phyloP scores from a whole-genome alignment of 768 basidiomycete species.

The Mycena pura region DNA sequence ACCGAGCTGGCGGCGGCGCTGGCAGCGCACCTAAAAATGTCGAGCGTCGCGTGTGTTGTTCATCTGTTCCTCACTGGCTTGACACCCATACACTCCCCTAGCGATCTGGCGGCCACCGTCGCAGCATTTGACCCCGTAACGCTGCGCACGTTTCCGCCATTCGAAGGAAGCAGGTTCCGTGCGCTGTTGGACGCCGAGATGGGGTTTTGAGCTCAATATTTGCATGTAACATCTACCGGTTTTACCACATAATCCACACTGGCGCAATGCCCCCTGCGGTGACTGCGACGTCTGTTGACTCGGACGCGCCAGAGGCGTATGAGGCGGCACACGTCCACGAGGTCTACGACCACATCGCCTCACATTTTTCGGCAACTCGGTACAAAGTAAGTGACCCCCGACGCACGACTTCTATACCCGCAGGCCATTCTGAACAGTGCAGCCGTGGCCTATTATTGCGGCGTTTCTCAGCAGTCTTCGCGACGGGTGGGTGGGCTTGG shows the following conservation, averaged over 20 bases:
- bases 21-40: slow-evolving; percentile 60
- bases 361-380: slow-evolving; percentile 87
- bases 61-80: neutral
- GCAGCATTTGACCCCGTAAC: slow-evolving; percentile 49
- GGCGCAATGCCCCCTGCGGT: slow-evolving; percentile 44
- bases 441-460: slow-evolving; percentile 93
- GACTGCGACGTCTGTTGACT: slow-evolving; percentile 47
- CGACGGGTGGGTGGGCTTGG: slow-evolving; percentile 85
- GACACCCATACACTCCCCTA: slow-evolving; percentile 31
- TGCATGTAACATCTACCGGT: slow-evolving; percentile 5
- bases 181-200: slow-evolving; percentile 77
- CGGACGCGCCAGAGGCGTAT: slow-evolving; percentile 58
- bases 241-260: neutral
- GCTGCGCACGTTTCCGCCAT: slow-evolving; percentile 67
- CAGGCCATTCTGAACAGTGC: slow-evolving; percentile 1
- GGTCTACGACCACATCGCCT: slow-evolving; percentile 85
- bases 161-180: slow-evolving; percentile 72
- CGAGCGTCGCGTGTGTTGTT: slow-evolving; percentile 67
- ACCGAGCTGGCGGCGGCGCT: slow-evolving; percentile 82
- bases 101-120: slow-evolving; percentile 64
- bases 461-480: slow-evolving; percentile 75
- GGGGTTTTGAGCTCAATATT: slow-evolving; percentile 60
- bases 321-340: slow-evolving; percentile 81
- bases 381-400: slow-evolving; percentile 76
- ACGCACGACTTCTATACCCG: neutral